Conservation (phyloP, 441 rosid genomes). For the Populus hybrid region DNA sequence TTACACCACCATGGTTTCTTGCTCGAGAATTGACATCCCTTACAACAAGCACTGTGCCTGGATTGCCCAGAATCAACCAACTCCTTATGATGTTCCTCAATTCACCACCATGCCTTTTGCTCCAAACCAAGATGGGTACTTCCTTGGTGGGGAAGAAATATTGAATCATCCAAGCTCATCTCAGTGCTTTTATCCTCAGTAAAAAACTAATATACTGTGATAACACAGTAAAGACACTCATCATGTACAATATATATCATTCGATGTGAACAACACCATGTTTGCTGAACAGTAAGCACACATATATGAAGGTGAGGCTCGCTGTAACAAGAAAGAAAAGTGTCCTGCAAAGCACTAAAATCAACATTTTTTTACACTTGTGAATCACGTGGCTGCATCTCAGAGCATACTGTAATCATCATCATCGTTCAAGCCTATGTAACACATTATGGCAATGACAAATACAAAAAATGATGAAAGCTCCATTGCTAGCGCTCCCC, state of each 20-base stretch:
- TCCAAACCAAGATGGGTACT: slow-evolving; percentile 26
- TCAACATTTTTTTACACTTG: slow-evolving; percentile 2
- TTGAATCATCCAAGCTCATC: background rate
- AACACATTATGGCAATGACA: slow-evolving; percentile 64
- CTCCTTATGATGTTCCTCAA: slow-evolving; percentile 9
- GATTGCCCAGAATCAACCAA: slow-evolving; percentile 12
- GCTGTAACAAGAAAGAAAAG: background rate
- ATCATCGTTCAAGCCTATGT: slow-evolving; percentile 44
- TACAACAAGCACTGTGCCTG: slow-evolving; percentile 22
- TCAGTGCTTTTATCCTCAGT: background rate
- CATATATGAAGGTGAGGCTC: slow-evolving; percentile 10
- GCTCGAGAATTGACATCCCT: slow-evolving; percentile 1
- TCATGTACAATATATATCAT: background rate
- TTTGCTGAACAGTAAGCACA: background rate
- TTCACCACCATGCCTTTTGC: slow-evolving; percentile 21
- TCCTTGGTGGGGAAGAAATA: slow-evolving; percentile 22
- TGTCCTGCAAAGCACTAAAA: background rate
- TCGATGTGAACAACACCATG: background rate
- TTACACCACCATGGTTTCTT: slow-evolving; percentile 39
- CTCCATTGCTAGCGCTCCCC: slow-evolving; percentile 86
- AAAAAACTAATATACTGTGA: background rate
- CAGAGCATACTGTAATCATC: slow-evolving; percentile 54
- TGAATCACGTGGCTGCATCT: slow-evolving; percentile 14
- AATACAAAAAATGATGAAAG: slow-evolving; percentile 72
- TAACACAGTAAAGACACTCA: background rate